phyloP scores from a whole-genome alignment of 805 yeast species.

The Zygosaccharomyces gambellarensis region DNA sequence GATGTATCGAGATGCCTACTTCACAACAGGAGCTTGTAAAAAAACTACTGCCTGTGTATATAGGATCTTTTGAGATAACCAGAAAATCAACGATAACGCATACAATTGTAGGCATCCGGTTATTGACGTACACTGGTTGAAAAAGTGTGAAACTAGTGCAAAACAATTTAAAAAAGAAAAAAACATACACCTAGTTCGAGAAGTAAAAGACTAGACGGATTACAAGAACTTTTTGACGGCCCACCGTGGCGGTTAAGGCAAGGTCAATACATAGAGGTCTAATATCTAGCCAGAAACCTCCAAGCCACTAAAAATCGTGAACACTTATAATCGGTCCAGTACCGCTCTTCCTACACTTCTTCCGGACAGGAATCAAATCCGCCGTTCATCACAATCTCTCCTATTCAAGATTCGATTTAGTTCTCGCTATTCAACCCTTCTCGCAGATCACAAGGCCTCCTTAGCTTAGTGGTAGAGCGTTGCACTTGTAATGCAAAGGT shows the following conservation, averaged over 20 bases:
- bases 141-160: not conserved
- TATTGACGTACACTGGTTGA: not conserved
- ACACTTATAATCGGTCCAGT: too few relatives aligned
- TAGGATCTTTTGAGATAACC: not conserved
- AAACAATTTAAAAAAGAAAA: not conserved
- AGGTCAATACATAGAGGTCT: too few relatives aligned
- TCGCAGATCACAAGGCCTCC: conserved; percentile 51
- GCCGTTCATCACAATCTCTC: too few relatives aligned
- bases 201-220: not conserved
- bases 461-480: conserved; percentile 99
- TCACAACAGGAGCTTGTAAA: not conserved
- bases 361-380: too few relatives aligned
- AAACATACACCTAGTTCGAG: not conserved
- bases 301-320: too few relatives aligned
- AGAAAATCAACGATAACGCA: not conserved
- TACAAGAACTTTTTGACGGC: not conserved
- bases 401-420: too few relatives aligned
- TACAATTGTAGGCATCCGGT: not conserved
- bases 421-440: too few relatives aligned
- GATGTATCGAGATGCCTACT: not conserved
- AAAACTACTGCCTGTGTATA: not conserved
- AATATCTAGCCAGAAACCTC: too few relatives aligned
- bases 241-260: too few relatives aligned
- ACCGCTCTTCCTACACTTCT: too few relatives aligned
- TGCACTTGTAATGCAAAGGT: conserved; percentile 99